phyloP scores from a whole-genome alignment of 495 filamentous ascomycete genomes.

The Podospora comata region DNA sequence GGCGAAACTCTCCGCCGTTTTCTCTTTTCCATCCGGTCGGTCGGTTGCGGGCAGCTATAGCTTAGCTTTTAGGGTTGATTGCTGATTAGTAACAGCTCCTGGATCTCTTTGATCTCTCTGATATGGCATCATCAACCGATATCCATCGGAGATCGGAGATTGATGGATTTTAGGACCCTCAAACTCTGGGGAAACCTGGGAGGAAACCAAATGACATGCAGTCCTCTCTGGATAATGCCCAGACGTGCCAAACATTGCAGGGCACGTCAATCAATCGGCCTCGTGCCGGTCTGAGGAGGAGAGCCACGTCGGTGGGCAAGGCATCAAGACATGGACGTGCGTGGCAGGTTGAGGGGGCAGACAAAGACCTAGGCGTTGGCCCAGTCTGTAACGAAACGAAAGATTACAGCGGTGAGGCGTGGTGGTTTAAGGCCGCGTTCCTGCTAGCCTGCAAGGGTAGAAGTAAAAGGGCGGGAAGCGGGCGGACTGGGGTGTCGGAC shows the following conservation, averaged over 20 bases:
- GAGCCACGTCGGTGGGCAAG: background rate
- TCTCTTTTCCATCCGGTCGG: background rate
- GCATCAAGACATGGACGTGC: background rate
- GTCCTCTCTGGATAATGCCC: background rate
- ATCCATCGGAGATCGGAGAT: background rate
- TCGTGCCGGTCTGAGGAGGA: too few species aligned
- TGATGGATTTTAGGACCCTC: background rate
- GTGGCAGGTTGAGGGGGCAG: background rate
- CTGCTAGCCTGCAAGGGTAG: slow-evolving; percentile 18
- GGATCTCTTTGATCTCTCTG: too few species aligned
- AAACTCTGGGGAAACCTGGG: background rate
- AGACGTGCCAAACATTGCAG: background rate
- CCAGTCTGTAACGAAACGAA: background rate
- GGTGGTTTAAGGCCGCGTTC: background rate
- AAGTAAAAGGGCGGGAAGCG: slow-evolving; percentile 2
- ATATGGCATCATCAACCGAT: background rate
- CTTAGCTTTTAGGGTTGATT: background rate
- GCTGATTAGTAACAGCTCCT: too few species aligned
- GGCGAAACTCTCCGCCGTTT: background rate
- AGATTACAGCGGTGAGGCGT: background rate
- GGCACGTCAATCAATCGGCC: background rate
- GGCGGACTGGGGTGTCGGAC: slow-evolving; percentile 21
- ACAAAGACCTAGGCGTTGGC: background rate
- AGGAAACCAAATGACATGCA: background rate
- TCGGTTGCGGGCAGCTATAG: background rate